These are phyloP conservation scores for Penicillium polonicum DNA, from an alignment of 2,329 filamentous ascomycete species.

Conservation along the genomic window DNA sequence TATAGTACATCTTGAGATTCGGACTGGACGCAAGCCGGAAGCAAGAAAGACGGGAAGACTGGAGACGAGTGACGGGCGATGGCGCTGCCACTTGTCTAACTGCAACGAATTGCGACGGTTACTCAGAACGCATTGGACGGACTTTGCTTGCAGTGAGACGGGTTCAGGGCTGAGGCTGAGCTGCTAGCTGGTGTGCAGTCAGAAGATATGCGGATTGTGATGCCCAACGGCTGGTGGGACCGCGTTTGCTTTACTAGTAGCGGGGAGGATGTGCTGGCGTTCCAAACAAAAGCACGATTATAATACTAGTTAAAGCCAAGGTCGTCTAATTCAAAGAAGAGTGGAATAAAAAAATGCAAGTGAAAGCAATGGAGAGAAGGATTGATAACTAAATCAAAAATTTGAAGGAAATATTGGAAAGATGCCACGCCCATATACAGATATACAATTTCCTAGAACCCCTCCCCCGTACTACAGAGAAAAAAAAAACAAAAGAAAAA, in stretches of 20 bases:
- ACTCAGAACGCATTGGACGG: slow-evolving; percentile 24
- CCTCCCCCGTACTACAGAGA: slow-evolving; percentile 13
- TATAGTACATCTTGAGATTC: slow-evolving; percentile 46
- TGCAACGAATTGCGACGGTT: slow-evolving; percentile 6
- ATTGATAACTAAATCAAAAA: background rate
- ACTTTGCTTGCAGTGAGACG: slow-evolving; percentile 12
- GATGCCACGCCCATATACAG: slow-evolving; percentile 17
- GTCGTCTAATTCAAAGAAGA: background rate
- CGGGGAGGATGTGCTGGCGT: slow-evolving; percentile 1
- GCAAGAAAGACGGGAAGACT: background rate
- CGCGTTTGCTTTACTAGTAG: slow-evolving; percentile 1
- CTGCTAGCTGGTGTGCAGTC: background rate
- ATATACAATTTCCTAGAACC: slow-evolving; percentile 15
- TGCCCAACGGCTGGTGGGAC: slow-evolving; percentile 17
- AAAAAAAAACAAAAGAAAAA: slow-evolving; percentile 11
- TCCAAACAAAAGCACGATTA: background rate
- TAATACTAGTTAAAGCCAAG: background rate
- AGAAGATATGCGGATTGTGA: slow-evolving; percentile 14
- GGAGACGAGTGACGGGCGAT: background rate
- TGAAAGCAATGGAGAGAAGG: background rate
- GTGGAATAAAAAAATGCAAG: background rate
- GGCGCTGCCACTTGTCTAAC: background rate
- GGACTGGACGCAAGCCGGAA: background rate
- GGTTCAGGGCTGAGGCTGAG: slow-evolving; percentile 18
- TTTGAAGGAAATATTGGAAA: slow-evolving; percentile 3